phyloP scores from a whole-genome alignment of 2,329 filamentous ascomycete species.

The Fusarium domesticum region DNA sequence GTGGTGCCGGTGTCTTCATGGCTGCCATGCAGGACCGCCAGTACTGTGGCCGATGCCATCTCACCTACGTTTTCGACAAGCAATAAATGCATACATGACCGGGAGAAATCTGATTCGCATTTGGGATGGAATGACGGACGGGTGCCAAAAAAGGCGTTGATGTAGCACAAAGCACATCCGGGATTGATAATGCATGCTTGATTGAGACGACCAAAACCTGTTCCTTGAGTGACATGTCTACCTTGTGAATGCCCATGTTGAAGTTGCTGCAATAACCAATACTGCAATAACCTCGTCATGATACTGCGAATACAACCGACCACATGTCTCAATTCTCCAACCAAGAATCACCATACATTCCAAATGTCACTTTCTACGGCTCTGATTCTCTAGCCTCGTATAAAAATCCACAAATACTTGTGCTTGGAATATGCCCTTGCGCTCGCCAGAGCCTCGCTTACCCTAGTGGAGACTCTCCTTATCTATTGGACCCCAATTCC shows the following conservation, averaged over 20 bases:
- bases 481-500: slow-evolving; percentile 1
- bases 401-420: slow-evolving; percentile 14
- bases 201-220: slow-evolving; percentile 29
- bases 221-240: slow-evolving; percentile 1
- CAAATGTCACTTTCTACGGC: not conserved
- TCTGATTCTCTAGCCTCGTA: slow-evolving; percentile 24
- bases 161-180: slow-evolving; percentile 43
- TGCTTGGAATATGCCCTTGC: slow-evolving; percentile 17
- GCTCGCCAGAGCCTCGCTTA: slow-evolving; percentile 27
- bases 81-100: slow-evolving; percentile 44
- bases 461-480: slow-evolving; percentile 19
- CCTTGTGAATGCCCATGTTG: too few relatives aligned
- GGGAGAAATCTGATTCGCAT: slow-evolving; percentile 28
- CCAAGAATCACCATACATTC: too few relatives aligned
- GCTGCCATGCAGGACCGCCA: slow-evolving; percentile 99
- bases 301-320: too few relatives aligned
- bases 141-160: slow-evolving; percentile 41
- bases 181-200: slow-evolving; percentile 40
- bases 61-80: slow-evolving; percentile 73
- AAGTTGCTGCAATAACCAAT: too few relatives aligned
- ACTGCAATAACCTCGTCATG: too few relatives aligned
- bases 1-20: slow-evolving; percentile 99
- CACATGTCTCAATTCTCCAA: too few relatives aligned
- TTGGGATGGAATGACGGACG: slow-evolving; percentile 32
- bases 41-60: slow-evolving; percentile 80